Evolutionary conservation across 1,139 yeast genomes (phyloP).

Genomic region (Taphrina betulina): DNA sequence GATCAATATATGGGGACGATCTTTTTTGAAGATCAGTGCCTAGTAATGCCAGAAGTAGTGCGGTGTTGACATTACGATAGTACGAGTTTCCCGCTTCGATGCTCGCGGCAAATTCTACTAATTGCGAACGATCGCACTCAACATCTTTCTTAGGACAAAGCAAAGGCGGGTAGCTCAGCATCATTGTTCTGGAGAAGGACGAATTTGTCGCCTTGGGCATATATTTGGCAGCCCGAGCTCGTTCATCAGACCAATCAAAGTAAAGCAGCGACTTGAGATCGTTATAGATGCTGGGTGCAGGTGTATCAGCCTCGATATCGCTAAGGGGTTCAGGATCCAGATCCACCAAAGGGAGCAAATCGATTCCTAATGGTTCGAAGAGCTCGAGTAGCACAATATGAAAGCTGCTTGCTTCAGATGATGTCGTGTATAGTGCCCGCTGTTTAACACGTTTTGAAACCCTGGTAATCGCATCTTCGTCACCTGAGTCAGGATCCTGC

Average conservation of each 20-base stretch:
- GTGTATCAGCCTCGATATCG: neutral
- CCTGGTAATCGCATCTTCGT: constrained; percentile 2
- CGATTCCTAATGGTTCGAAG: constrained; percentile 1
- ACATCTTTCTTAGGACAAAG: neutral
- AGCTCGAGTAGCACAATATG: constrained; percentile 6
- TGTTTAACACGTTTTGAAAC: constrained; percentile 7
- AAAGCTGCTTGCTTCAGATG: constrained; percentile 1
- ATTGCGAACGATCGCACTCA: neutral
- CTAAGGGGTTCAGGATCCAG: constrained; percentile 1
- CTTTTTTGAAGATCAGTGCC: neutral
- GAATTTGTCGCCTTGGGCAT: neutral
- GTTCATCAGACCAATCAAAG: constrained; percentile 19
- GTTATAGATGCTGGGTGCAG: neutral
- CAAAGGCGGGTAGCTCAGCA: constrained; percentile 9
- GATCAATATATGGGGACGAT: constrained; percentile 7
- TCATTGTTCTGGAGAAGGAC: constrained; percentile 15
- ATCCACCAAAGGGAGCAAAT: neutral
- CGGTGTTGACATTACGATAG: neutral
- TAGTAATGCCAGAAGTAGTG: neutral
- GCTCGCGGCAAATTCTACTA: neutral
- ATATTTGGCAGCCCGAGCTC: neutral
- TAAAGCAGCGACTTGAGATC: constrained; percentile 17
- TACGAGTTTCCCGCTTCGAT: constrained; percentile 1
- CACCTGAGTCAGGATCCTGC: neutral
- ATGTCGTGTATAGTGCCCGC: neutral